These are phyloP conservation scores for Quercus lobata DNA, from an alignment of 331 rosid genomes.

Conservation along the genomic window DNA sequence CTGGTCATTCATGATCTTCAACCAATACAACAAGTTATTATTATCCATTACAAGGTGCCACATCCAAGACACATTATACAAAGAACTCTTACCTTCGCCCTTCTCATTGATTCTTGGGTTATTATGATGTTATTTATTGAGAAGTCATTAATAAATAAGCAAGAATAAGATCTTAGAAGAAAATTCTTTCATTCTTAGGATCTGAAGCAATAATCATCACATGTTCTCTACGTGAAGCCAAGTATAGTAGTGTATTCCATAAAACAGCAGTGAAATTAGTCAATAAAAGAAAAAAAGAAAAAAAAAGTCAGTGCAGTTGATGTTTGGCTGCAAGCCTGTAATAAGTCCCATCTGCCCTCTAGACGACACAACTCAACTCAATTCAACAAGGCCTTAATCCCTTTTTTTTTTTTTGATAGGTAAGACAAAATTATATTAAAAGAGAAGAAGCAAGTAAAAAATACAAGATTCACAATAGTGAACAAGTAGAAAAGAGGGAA, in stretches of 20 bases:
- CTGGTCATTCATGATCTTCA: not conserved
- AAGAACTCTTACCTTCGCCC: not conserved
- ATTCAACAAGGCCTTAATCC: not conserved
- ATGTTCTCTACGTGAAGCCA: not conserved
- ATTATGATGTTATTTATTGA: not conserved
- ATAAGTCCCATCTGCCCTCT: not conserved
- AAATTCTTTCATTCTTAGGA: not conserved
- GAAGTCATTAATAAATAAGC: not conserved
- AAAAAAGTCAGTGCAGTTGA: too few relatives aligned
- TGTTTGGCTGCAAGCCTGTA: not conserved
- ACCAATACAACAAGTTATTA: not conserved
- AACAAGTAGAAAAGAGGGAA: too few relatives aligned
- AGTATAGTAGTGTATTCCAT: not conserved
- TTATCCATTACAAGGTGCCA: not conserved
- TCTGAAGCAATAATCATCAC: not conserved
- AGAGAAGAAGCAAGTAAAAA: too few relatives aligned
- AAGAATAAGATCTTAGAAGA: not conserved
- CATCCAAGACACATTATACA: slow-evolving; percentile 1
- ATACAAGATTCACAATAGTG: too few relatives aligned
- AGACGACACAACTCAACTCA: not conserved
- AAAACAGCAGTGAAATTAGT: not conserved
- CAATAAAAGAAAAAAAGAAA: too few relatives aligned
- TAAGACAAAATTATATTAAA: too few relatives aligned
- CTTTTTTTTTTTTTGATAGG: too few relatives aligned
- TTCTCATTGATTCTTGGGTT: not conserved